Evolutionary conservation across 1,284 basidiomycete genomes (phyloP).

Genomic region (Cryptococcus hybrid): DNA sequence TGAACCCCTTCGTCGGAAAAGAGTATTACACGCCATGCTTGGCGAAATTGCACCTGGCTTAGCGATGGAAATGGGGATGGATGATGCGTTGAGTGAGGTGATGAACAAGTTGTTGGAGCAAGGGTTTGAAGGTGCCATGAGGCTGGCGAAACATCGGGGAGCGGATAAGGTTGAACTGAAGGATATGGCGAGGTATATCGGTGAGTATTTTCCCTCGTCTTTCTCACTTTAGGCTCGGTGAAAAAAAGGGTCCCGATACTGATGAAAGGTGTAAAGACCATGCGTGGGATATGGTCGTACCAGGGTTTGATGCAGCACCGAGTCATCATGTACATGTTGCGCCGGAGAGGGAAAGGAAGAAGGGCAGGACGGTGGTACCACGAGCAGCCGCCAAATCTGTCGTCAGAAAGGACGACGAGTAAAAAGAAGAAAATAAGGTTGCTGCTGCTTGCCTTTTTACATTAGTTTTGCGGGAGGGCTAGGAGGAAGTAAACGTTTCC

Average conservation of each 20-base stretch:
- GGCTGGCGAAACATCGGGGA: constrained; percentile 38
- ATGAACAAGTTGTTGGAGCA: constrained; percentile 32
- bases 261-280: constrained; percentile 14
- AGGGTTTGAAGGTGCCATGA: constrained; percentile 25
- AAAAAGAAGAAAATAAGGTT: no score
- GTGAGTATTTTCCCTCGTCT: constrained; percentile 14
- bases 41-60: constrained; percentile 33
- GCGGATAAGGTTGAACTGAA: constrained; percentile 36
- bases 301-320: constrained; percentile 37
- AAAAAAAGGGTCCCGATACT: neutral
- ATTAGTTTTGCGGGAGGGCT: no score
- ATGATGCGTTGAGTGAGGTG: constrained; percentile 33
- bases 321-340: constrained; percentile 31
- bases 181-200: constrained; percentile 37
- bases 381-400: neutral
- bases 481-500: no score
- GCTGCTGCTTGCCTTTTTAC: no score
- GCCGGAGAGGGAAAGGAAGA: constrained; percentile 23
- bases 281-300: constrained; percentile 30
- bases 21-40: constrained; percentile 36
- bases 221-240: neutral
- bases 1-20: constrained; percentile 28
- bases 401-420: neutral
- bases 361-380: constrained; percentile 13
- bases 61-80: constrained; percentile 35